Conservation (phyloP, 306 rosid species). For the Cercis canadensis region DNA sequence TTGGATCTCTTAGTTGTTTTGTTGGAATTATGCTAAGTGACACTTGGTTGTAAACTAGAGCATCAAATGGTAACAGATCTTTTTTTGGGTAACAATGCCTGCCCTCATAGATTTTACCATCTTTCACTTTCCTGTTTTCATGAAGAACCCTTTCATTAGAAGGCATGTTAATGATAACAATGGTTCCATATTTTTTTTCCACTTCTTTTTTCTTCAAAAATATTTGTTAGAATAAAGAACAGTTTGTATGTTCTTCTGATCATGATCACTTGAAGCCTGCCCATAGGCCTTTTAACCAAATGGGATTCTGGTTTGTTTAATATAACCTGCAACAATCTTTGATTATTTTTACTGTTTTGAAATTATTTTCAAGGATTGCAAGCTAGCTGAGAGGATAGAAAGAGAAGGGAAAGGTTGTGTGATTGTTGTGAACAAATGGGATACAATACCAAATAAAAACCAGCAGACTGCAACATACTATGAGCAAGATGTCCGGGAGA, state of each 20-base stretch:
- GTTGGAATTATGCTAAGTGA: neutral
- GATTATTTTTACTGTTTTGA: slow-evolving; percentile 5
- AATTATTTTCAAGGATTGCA: slow-evolving; percentile 73
- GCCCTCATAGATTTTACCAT: neutral
- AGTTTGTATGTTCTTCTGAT: slow-evolving; percentile 10
- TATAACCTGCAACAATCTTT: slow-evolving; percentile 5
- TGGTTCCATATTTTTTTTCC: neutral
- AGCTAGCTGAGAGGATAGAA: slow-evolving; percentile 95
- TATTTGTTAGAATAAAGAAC: neutral
- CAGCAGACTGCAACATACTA: slow-evolving; percentile 88
- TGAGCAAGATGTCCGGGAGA: slow-evolving; percentile 93
- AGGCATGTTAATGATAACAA: neutral
- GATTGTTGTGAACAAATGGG: slow-evolving; percentile 98
- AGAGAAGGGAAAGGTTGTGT: slow-evolving; percentile 92
- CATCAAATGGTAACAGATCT: neutral
- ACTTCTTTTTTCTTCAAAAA: neutral
- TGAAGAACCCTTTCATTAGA: neutral
- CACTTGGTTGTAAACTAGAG: neutral
- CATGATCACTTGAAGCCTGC: neutral
- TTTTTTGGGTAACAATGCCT: neutral
- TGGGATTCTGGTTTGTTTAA: slow-evolving; percentile 21
- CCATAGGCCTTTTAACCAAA: slow-evolving; percentile 11
- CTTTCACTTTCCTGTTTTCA: neutral
- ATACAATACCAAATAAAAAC: slow-evolving; percentile 89
- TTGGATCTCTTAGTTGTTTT: neutral